phyloP scores from a whole-genome alignment of 345 rosid genomes.

The Eucalyptus pauciflora region DNA sequence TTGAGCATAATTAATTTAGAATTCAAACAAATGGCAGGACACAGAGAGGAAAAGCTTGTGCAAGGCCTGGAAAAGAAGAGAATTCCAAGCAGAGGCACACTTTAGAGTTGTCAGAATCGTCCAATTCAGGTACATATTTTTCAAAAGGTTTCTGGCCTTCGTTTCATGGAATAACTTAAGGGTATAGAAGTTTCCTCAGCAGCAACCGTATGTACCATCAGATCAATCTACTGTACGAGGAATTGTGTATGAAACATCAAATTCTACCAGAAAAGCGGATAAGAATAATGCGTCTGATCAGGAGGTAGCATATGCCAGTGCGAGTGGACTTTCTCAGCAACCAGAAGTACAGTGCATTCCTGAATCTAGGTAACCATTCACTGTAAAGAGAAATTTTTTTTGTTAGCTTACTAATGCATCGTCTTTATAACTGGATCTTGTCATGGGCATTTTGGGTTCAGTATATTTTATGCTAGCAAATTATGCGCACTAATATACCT shows the following conservation, averaged over 20 bases:
- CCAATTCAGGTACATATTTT: not conserved
- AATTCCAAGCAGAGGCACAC: constrained; percentile 11
- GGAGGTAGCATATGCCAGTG: constrained; percentile 46
- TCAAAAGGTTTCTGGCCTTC: not conserved
- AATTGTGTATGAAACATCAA: not conserved
- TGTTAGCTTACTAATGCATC: not conserved
- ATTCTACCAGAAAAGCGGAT: constrained; percentile 22
- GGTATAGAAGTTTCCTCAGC: constrained; percentile 71
- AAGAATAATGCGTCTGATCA: constrained; percentile 37
- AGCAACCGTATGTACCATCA: constrained; percentile 13
- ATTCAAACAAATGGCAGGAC: constrained; percentile 30
- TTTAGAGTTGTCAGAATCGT: constrained; percentile 35
- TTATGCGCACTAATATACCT: not conserved
- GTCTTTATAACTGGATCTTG: not conserved
- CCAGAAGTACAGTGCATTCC: constrained; percentile 38
- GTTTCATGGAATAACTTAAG: constrained; percentile 15
- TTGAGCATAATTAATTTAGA: not conserved
- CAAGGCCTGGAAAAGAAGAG: constrained; percentile 68
- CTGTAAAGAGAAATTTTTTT: not conserved
- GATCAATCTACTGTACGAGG: constrained; percentile 23
- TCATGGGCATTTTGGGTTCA: not conserved
- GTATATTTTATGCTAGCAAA: not conserved
- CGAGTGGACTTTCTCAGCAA: constrained; percentile 28
- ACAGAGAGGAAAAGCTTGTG: constrained; percentile 84
- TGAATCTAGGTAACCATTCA: constrained; percentile 55